Evolutionary conservation across 176 grass and related monocot genomes (phyloP), one percentile per base, ranked within the genome.

Genomic region (Olyra latifolia): DNA sequence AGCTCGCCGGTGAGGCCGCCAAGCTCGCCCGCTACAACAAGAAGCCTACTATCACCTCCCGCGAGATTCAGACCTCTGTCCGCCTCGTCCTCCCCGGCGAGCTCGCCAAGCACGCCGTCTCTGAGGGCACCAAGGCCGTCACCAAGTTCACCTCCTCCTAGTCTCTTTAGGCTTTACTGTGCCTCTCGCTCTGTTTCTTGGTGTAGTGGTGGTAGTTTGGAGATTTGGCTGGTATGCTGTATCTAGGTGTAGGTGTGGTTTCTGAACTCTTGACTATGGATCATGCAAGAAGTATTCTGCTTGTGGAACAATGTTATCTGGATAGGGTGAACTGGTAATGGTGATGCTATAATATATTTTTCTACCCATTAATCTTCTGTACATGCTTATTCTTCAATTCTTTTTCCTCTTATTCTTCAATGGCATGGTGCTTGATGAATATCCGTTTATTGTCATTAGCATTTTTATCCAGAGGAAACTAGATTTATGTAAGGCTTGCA

Each of bases 21-120:
- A 72, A 72, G 58, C 87, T 89, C 6, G 78, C 83, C 0, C n/a
- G 78, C 10, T 89, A 89, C 78, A 89, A 89, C 87, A 89, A 89
- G 89, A 91, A 87, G 80, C 86, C 90, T n/a, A 89, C 90, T 70
- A 76, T 92, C 83, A 89, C 83, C 28, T 92, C 90, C 15, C 70
- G 90, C 10, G 90, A 92, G 90, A 89, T 92, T 69, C 90, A 86
- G 83, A 92, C 90, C 47, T 83, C 90, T 0, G 86, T 89, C 0
- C 83, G 79, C 29, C 80, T 86, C 19, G 86, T 89, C 19, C 90
- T 92, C 46, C 83, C 86, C 14, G 83, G 86, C 6, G 90, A 92
- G 74, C 86, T 92, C 61, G 86, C 90, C 67, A 92, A 92, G 82
- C 90, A 92, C 57, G 90, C 87, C 48, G 87, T 92, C 56, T 92